phyloP scores from a whole-genome alignment of 2,329 filamentous ascomycete species.

The Calonectria pteridis region DNA sequence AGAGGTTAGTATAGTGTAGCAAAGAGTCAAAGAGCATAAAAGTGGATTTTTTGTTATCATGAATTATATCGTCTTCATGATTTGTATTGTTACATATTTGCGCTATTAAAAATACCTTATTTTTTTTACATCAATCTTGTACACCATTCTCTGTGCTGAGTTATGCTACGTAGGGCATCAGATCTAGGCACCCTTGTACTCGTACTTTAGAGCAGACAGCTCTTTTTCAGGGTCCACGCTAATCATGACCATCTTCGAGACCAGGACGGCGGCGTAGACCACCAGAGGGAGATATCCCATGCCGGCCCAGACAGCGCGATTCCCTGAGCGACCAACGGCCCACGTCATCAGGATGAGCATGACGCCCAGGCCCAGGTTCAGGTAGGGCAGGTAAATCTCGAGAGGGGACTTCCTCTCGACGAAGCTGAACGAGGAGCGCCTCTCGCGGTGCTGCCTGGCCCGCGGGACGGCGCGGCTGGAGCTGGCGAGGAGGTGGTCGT shows the following conservation, averaged over 20 bases:
- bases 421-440: constrained; percentile 39
- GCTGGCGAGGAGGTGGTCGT: constrained; percentile 22
- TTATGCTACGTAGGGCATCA: not conserved
- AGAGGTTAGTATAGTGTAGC: constrained; percentile 27
- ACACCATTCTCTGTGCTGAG: not conserved
- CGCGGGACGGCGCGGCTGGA: constrained; percentile 8
- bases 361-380: constrained; percentile 70
- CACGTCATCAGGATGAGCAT: constrained; percentile 63
- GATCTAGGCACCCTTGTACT: constrained; percentile 73
- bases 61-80: not conserved
- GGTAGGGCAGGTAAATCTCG: constrained; percentile 67
- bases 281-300: constrained; percentile 66
- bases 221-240: constrained; percentile 77
- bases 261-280: constrained; percentile 71
- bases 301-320: constrained; percentile 54
- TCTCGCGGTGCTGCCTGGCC: constrained; percentile 29
- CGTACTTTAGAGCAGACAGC: constrained; percentile 72
- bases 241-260: constrained; percentile 75
- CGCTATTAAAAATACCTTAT: not conserved
- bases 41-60: constrained; percentile 5
- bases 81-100: not conserved
- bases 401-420: constrained; percentile 59
- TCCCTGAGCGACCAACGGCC: constrained; percentile 50
- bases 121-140: not conserved
- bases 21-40: not conserved